Evolutionary conservation across 106 monocot species (phyloP).

Genomic region (Alisma plantagoaquatica): DNA sequence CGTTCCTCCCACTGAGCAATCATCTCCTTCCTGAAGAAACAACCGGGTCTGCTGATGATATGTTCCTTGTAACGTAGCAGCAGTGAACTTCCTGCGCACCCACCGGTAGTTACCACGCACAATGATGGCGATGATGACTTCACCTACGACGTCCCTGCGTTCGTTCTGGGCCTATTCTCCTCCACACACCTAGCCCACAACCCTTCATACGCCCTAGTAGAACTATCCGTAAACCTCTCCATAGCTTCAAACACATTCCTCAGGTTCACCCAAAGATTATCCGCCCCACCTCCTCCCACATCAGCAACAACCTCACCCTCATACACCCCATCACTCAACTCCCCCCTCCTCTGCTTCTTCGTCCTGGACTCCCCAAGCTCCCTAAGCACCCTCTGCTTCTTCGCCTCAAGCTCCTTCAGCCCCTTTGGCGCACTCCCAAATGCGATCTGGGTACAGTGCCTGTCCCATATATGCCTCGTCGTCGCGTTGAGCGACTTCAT

Average conservation of each 20-base stretch:
- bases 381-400: constrained; percentile 32
- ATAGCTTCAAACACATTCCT: constrained; percentile 36
- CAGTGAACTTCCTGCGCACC: no score
- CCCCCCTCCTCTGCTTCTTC: constrained; percentile 32
- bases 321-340: constrained; percentile 1
- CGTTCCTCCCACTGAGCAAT: no score
- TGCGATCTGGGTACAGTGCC: constrained; percentile 21
- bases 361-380: constrained; percentile 39
- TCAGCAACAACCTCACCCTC: constrained; percentile 3
- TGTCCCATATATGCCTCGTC: constrained; percentile 37
- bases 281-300: constrained; percentile 7
- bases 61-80: no score
- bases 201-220: constrained; percentile 27
- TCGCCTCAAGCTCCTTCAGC: constrained; percentile 18
- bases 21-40: no score
- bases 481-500: constrained; percentile 39
- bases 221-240: constrained; percentile 27
- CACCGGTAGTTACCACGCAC: no score
- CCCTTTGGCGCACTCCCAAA: constrained; percentile 36
- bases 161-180: constrained; percentile 2
- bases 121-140: no score
- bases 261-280: constrained; percentile 22
- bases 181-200: constrained; percentile 15
- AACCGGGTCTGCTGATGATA: no score
- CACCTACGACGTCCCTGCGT: constrained; percentile 18